A percentile compares a stretch with the other conserved stretches of the same genome.
Conservation (phyloP, 2,329 filamentous ascomycete species). For the Grosmannia clavigera region DNA sequence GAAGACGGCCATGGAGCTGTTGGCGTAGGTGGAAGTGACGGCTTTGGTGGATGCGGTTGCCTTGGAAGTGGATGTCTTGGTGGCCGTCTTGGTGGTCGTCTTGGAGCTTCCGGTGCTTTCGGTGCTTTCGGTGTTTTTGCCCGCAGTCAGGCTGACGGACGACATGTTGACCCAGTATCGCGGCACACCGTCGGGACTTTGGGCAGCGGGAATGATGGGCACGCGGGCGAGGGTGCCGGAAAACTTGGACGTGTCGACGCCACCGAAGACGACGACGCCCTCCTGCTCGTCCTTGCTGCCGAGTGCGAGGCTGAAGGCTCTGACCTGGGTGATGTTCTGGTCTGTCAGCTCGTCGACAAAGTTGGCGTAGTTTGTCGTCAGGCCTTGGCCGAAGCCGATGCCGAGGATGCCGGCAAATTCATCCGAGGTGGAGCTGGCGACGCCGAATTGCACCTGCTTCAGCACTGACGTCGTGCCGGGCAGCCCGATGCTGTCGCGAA, state of each 20-base stretch:
- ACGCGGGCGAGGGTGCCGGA: conserved; percentile 44
- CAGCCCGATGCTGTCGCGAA: conserved; percentile 31
- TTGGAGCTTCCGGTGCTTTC: background rate
- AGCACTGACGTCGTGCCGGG: conserved; percentile 28
- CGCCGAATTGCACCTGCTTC: conserved; percentile 48
- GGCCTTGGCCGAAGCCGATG: conserved; percentile 51
- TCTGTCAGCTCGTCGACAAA: conserved; percentile 36
- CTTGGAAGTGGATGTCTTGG: no score
- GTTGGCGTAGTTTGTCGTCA: conserved; percentile 35
- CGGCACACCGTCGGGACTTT: conserved; percentile 41
- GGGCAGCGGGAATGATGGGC: conserved; percentile 42
- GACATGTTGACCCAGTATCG: conserved; percentile 41
- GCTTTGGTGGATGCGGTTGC: no score
- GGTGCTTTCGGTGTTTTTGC: background rate
- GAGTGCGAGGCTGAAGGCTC: conserved; percentile 53
- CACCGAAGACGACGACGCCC: conserved; percentile 57
- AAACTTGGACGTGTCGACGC: conserved; percentile 54
- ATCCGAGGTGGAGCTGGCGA: conserved; percentile 38
- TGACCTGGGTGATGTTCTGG: conserved; percentile 43
- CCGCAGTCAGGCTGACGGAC: conserved; percentile 28
- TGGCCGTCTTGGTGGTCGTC: background rate
- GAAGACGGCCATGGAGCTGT: conserved; percentile 41
- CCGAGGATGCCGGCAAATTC: conserved; percentile 54
- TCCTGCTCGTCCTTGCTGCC: conserved; percentile 47
- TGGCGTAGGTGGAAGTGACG: conserved; percentile 19